These are phyloP conservation scores for Albizia julibrissin DNA, from an alignment of 306 rosid species.

Conservation along the genomic window DNA sequence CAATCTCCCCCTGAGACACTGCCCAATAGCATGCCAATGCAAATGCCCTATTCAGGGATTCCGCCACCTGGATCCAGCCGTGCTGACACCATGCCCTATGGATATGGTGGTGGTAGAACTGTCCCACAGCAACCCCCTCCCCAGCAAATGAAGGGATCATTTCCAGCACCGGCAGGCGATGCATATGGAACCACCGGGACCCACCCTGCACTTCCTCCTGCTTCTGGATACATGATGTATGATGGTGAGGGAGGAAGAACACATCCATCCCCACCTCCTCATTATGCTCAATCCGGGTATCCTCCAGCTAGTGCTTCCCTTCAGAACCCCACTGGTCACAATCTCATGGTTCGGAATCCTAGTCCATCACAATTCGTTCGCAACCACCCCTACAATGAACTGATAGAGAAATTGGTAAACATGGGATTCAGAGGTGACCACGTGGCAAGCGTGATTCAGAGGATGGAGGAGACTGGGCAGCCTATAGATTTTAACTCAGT, in stretches of 20 bases:
- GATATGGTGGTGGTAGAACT: constrained; percentile 75
- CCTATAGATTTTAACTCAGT: constrained; percentile 84
- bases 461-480: constrained; percentile 96
- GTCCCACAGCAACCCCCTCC: constrained; percentile 76
- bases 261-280: constrained; percentile 66
- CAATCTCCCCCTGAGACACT: constrained; percentile 61
- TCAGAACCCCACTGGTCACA: constrained; percentile 56
- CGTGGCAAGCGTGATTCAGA: constrained; percentile 75
- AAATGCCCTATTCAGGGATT: constrained; percentile 69
- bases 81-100: constrained; percentile 64
- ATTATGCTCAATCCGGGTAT: constrained; percentile 71
- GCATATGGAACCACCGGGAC: constrained; percentile 58
- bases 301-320: constrained; percentile 69
- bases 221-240: constrained; percentile 78
- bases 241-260: constrained; percentile 75
- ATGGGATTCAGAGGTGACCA: constrained; percentile 95
- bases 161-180: constrained; percentile 59
- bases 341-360: constrained; percentile 61
- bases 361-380: constrained; percentile 58
- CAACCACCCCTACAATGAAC: constrained; percentile 77
- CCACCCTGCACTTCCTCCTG: constrained; percentile 62
- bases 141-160: constrained; percentile 71
- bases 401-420: constrained; percentile 75
- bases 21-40: constrained; percentile 93
- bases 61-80: constrained; percentile 70